phyloP scores from a whole-genome alignment of 1,284 basidiomycete genomes.

The Ceratobasidium sp. region DNA sequence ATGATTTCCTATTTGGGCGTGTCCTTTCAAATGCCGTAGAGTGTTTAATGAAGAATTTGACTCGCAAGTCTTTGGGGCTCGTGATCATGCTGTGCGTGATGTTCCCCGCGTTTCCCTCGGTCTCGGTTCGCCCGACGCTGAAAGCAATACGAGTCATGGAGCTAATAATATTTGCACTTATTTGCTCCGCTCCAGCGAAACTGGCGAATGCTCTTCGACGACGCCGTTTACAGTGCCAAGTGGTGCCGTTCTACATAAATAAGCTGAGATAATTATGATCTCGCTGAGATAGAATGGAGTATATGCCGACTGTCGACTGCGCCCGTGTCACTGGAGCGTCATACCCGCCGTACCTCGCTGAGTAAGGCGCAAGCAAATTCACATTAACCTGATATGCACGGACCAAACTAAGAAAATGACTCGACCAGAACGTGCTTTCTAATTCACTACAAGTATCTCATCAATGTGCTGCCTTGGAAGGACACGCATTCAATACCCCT shows the following conservation, averaged over 20 bases:
- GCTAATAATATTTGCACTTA: not conserved
- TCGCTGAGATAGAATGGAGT: no score
- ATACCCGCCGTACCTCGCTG: not conserved
- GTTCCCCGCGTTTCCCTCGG: slow-evolving; percentile 1
- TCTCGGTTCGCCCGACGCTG: not conserved
- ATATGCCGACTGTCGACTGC: no score
- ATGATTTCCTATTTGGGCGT: not conserved
- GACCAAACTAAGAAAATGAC: not conserved
- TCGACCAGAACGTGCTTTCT: not conserved
- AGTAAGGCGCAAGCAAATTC: not conserved
- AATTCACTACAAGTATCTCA: not conserved
- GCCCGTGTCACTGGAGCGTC: no score
- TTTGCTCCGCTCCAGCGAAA: not conserved
- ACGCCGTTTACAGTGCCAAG: not conserved
- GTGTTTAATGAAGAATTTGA: not conserved
- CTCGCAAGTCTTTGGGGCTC: not conserved
- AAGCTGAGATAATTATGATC: no score
- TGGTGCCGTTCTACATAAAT: no score
- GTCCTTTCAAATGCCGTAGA: not conserved
- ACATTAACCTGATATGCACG: not conserved
- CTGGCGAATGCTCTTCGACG: not conserved
- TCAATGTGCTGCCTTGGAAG: not conserved
- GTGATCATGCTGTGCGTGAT: not conserved
- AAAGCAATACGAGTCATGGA: not conserved
- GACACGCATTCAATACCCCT: no score